phyloP scores from a whole-genome alignment of 805 yeast genomes.

The Lipomyces kockii region DNA sequence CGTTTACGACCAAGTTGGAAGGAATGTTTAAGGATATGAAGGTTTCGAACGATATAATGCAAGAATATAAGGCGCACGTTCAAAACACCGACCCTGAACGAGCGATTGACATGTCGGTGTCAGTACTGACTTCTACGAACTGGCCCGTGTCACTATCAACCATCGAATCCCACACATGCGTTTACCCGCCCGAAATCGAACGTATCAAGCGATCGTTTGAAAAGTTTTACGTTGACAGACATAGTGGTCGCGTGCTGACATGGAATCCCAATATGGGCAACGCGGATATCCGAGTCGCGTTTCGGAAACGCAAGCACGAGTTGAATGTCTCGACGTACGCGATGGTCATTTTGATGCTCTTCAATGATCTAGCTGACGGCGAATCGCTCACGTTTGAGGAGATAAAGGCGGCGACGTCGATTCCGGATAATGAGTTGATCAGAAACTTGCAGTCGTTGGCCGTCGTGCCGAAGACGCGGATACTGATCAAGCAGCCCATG shows the following conservation, averaged over 20 bases:
- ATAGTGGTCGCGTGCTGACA: slow-evolving; percentile 61
- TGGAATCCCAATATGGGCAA: slow-evolving; percentile 81
- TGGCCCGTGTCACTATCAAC: slow-evolving; percentile 66
- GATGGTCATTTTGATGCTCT: slow-evolving; percentile 75
- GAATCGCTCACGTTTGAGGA: slow-evolving; percentile 61
- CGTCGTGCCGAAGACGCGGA: slow-evolving; percentile 77
- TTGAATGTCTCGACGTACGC: slow-evolving; percentile 80
- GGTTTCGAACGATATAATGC: slow-evolving; percentile 55
- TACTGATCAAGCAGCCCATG: slow-evolving; percentile 76
- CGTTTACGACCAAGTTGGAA: slow-evolving; percentile 77
- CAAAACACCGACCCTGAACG: slow-evolving; percentile 33
- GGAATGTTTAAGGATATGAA: slow-evolving; percentile 86
- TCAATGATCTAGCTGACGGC: slow-evolving; percentile 56
- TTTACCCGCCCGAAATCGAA: slow-evolving; percentile 52
- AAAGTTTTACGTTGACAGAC: slow-evolving; percentile 55
- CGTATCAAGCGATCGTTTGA: slow-evolving; percentile 54
- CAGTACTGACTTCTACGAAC: slow-evolving; percentile 62
- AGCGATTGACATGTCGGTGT: slow-evolving; percentile 53
- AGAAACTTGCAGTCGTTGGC: slow-evolving; percentile 83
- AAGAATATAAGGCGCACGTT: slow-evolving; percentile 34
- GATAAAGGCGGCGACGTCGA: slow-evolving; percentile 66
- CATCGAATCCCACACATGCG: slow-evolving; percentile 38
- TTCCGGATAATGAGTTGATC: slow-evolving; percentile 72
- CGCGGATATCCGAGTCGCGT: slow-evolving; percentile 74
- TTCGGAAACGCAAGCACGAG: slow-evolving; percentile 72